Conservation (phyloP, 345 rosid genomes). For the Chamaenerion angustifolium region DNA sequence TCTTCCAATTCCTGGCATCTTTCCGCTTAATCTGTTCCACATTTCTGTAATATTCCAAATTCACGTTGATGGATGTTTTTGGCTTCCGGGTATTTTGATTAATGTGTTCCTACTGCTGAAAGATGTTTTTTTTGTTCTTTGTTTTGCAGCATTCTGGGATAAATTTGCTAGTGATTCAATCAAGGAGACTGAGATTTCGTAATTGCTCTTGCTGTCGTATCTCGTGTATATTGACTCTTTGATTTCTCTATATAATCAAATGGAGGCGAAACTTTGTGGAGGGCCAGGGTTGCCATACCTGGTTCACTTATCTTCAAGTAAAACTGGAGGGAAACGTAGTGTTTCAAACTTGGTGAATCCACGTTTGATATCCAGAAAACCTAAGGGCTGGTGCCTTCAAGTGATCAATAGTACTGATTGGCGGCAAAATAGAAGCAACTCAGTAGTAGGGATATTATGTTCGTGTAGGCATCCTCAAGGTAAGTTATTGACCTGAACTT, state of each 20-base stretch:
- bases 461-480: slow-evolving; percentile 9
- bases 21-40: no score
- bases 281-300: slow-evolving; percentile 1
- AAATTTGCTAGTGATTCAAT: no score
- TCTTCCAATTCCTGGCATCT: no score
- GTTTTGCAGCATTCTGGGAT: no score
- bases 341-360: not conserved
- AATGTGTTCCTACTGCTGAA: no score
- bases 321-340: not conserved
- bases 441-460: slow-evolving; percentile 4
- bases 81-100: no score
- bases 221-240: no score
- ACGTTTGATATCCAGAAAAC: not conserved
- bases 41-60: no score
- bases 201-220: no score
- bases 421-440: slow-evolving; percentile 3
- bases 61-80: no score
- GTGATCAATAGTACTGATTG: not conserved
- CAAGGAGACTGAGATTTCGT: no score
- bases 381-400: not conserved
- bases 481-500: not conserved
- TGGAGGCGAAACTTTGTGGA: slow-evolving; percentile 6
- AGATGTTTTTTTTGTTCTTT: no score
- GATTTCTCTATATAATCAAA: not conserved
- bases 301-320: not conserved